phyloP scores from a whole-genome alignment of 2,329 filamentous ascomycete genomes.

The Beauveria varroae region DNA sequence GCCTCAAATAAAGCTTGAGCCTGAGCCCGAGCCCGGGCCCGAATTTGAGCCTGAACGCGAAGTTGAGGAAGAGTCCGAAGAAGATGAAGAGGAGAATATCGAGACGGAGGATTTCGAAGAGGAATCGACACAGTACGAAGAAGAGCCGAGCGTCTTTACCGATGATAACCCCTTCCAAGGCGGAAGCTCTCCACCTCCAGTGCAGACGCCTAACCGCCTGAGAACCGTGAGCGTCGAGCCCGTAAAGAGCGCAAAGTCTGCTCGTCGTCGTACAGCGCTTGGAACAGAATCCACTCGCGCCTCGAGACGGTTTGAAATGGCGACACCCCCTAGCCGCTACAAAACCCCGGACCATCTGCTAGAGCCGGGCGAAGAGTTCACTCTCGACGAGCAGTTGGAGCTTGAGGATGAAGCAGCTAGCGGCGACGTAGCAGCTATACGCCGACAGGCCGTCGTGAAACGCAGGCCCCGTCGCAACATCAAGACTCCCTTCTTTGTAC shows the following conservation, averaged over 20 bases:
- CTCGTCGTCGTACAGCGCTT: constrained; percentile 38
- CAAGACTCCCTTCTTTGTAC: constrained; percentile 60
- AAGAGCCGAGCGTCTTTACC: constrained; percentile 63
- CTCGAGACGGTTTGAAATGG: constrained; percentile 52
- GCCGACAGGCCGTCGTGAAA: constrained; percentile 32
- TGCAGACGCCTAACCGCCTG: constrained; percentile 43
- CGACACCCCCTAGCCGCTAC: constrained; percentile 30
- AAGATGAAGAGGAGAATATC: constrained; percentile 40
- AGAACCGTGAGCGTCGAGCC: constrained; percentile 38
- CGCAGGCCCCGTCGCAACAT: constrained; percentile 37
- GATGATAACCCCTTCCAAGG: constrained; percentile 92
- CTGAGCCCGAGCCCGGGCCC: constrained; percentile 24
- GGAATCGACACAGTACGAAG: constrained; percentile 28
- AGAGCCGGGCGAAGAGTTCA: constrained; percentile 84
- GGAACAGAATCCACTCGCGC: constrained; percentile 21
- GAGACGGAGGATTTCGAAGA: constrained; percentile 25
- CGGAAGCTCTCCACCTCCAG: constrained; percentile 59
- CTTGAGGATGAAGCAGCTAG: constrained; percentile 59
- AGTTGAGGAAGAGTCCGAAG: constrained; percentile 31
- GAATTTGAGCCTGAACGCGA: constrained; percentile 43
- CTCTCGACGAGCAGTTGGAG: constrained; percentile 79
- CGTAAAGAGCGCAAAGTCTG: constrained; percentile 34
- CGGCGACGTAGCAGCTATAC: constrained; percentile 39
- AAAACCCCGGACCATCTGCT: constrained; percentile 32
- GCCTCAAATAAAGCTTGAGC: constrained; percentile 47